These are phyloP conservation scores for Spergularia bocconei DNA, from an alignment of 148 eudicot genomes.

Conservation along the genomic window DNA sequence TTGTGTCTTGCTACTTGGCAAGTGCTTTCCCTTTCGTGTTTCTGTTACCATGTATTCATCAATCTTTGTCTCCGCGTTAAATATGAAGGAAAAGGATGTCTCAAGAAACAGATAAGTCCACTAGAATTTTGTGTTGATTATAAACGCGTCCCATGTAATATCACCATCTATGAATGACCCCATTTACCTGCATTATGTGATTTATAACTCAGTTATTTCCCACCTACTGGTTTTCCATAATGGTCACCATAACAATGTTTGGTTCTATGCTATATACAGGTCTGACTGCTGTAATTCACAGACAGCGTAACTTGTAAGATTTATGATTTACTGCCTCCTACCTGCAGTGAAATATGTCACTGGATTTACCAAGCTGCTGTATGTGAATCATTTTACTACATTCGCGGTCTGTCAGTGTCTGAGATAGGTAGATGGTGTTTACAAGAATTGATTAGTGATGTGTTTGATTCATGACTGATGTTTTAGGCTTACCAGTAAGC, in stretches of 20 bases:
- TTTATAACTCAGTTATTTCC: neutral
- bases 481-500: neutral
- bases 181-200: conserved; percentile 22
- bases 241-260: neutral
- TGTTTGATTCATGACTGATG: neutral
- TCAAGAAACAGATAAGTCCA: neutral
- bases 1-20: conserved; percentile 5
- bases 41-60: neutral
- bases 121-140: neutral
- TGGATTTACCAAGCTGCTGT: too few species aligned
- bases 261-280: conserved; percentile 6
- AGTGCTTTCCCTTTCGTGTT: conserved; percentile 12
- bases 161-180: conserved; percentile 22
- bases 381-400: too few species aligned
- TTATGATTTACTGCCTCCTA: too few species aligned
- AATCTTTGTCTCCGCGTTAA: neutral
- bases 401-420: too few species aligned
- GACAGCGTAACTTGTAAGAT: neutral
- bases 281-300: neutral
- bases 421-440: neutral
- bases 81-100: conserved; percentile 16
- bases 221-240: neutral
- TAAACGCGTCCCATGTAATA: neutral
- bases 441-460: neutral
- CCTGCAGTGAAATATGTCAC: too few species aligned